Base-by-base conservation (phyloP, 495 filamentous ascomycete species). In the Cercophora samala region DNA sequence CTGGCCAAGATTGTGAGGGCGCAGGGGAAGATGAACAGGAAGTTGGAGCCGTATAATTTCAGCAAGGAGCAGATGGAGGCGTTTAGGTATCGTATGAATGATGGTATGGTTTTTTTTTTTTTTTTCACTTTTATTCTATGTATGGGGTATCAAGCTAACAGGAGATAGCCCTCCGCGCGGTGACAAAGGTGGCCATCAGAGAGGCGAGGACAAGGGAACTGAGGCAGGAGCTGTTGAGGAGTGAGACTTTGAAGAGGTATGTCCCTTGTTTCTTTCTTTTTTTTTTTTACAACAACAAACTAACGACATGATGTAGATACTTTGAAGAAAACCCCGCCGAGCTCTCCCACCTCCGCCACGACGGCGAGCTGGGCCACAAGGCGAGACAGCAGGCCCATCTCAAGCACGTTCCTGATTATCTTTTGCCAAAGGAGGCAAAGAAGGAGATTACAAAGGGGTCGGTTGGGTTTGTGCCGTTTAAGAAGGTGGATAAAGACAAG, bases 251-350 rank as follows among this genome's bases (percentile, higher is more conserved):
- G 64, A 93, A 93, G 78, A 84, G 95, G 71, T 74, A 58, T 60
- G 65, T 69, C 18, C 19, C 13, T 46, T 22, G 32, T 62, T 18
- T n/a, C n/a, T n/a, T n/a, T n/a, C n/a, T n/a, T n/a, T n/a, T n/a
- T n/a, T n/a, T n/a, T n/a, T n/a, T n/a, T n/a, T n/a, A n/a, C n/a
- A n/a, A n/a, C n/a, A n/a, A n/a, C n/a, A n/a, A n/a, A n/a, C n/a
- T n/a, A n/a, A n/a, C n/a, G n/a, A n/a, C n/a, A n/a, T n/a, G n/a
- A n/a, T n/a, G n/a, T 19, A 73, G 75, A 22, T 92, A 97, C 79
- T 98, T 97, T 73, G 95, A 98, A 74, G 95, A 99, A 78, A 97
- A 98, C 76, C 95, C 95, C 0, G 87, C 88, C 8, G 93, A 97
- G 73, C 79, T 97, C 54, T 84, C 88, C 22, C 91, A 95, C 74